phyloP scores from a whole-genome alignment of 805 yeast species.

The Wickerhamiella galacta region DNA sequence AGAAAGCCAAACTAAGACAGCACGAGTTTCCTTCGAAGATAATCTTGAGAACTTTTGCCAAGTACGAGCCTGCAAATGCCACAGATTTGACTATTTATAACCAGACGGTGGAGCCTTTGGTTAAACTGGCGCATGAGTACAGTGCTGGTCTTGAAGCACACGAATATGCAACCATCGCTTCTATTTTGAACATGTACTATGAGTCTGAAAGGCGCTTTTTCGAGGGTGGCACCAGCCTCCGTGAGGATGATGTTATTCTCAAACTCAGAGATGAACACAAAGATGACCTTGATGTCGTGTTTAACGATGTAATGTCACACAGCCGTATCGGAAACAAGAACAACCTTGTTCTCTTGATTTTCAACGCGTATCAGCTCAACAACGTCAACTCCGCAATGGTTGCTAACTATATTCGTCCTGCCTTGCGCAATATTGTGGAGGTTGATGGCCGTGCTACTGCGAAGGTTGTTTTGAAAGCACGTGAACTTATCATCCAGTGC shows the following conservation, averaged over 20 bases:
- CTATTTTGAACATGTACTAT: conserved; percentile 54
- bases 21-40: conserved; percentile 92
- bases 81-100: conserved; percentile 29
- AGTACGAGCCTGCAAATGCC: conserved; percentile 39
- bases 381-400: conserved; percentile 57
- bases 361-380: conserved; percentile 64
- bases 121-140: conserved; percentile 53
- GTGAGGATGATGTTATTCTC: conserved; percentile 83
- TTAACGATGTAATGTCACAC: conserved; percentile 65
- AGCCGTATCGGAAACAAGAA: conserved; percentile 87
- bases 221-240: conserved; percentile 25
- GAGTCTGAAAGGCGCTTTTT: conserved; percentile 63
- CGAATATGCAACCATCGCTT: conserved; percentile 60
- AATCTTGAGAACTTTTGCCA: conserved; percentile 52
- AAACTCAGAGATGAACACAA: conserved; percentile 76
- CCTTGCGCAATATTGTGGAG: conserved; percentile 67
- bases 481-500: conserved; percentile 92
- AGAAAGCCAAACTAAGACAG: conserved; percentile 43
- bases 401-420: conserved; percentile 48
- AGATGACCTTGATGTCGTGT: conserved; percentile 56
- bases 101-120: conserved; percentile 55
- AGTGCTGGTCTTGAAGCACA: conserved; percentile 64
- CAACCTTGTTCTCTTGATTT: conserved; percentile 70
- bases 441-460: conserved; percentile 82
- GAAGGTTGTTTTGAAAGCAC: conserved; percentile 85